A percentile compares a stretch with the other conserved stretches of the same genome.
Conservation (phyloP, 2,329 filamentous ascomycete genomes). For the Fusarium nisikadoi region DNA sequence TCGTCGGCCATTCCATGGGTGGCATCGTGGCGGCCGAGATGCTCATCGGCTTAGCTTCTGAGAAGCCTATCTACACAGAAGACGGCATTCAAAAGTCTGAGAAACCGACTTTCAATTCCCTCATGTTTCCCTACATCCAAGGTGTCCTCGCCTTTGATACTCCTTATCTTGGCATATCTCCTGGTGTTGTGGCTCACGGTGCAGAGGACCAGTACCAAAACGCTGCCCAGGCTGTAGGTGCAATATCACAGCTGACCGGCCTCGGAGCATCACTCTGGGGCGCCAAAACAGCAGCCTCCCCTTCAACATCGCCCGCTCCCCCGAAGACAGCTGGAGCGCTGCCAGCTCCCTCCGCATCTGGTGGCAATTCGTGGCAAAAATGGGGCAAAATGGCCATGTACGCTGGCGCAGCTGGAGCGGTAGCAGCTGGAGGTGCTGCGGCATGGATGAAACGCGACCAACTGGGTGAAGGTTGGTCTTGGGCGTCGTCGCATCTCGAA, state of each 20-base stretch:
- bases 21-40: constrained; percentile 95
- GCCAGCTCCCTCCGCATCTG: constrained; percentile 43
- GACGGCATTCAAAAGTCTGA: constrained; percentile 54
- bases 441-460: constrained; percentile 88
- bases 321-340: constrained; percentile 41
- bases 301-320: constrained; percentile 28
- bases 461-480: constrained; percentile 78
- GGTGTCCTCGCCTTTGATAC: constrained; percentile 95
- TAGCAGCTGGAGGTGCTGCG: constrained; percentile 83
- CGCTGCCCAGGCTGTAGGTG: constrained; percentile 74
- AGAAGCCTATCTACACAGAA: constrained; percentile 63
- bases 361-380: constrained; percentile 69
- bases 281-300: constrained; percentile 46
- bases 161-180: constrained; percentile 84
- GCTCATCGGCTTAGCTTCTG: constrained; percentile 74
- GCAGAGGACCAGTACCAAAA: constrained; percentile 86
- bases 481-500: constrained; percentile 90
- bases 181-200: constrained; percentile 84
- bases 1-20: constrained; percentile 90
- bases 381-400: constrained; percentile 90
- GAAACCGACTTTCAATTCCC: constrained; percentile 59
- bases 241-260: constrained; percentile 73
- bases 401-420: constrained; percentile 84
- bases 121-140: constrained; percentile 95
- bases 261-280: constrained; percentile 76